Percentiles rank a stretch among this genome's conserved stretches.
Evolutionary conservation across 129 eudicot species (phyloP).

Genomic region (Tagetes erecta): DNA sequence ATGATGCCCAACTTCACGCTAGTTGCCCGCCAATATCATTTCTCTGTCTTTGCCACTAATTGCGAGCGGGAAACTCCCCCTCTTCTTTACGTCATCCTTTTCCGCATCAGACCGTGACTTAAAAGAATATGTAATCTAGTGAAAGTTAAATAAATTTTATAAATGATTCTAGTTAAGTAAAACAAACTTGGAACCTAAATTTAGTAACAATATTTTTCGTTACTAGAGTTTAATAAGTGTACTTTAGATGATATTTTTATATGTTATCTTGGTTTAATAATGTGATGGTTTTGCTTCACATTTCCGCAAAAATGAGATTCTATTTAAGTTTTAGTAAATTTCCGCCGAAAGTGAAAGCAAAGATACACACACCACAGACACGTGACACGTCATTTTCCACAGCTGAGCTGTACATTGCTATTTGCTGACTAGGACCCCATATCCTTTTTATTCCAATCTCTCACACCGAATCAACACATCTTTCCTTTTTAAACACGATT

Average conservation of each 20-base stretch:
- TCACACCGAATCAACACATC: conserved; percentile 4
- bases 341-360: conserved; percentile 43
- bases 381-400: conserved; percentile 35
- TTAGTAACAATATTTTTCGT: too few species aligned
- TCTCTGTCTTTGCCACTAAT: too few species aligned
- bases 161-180: too few species aligned
- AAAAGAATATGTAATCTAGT: too few species aligned
- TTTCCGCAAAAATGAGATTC: conserved; percentile 29
- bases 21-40: too few species aligned
- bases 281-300: conserved; percentile 30
- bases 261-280: not conserved
- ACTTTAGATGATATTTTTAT: not conserved
- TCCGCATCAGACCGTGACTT: too few species aligned
- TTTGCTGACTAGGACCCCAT: conserved; percentile 34
- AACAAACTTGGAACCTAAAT: too few species aligned
- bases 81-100: too few species aligned
- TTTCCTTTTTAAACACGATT: conserved; percentile 9
- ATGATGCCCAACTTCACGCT: too few species aligned
- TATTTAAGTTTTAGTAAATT: conserved; percentile 8
- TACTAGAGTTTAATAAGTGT: not conserved
- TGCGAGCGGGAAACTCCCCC: too few species aligned
- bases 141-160: too few species aligned
- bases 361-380: conserved; percentile 24
- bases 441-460: conserved; percentile 6
- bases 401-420: conserved; percentile 20